Evolutionary conservation across 345 rosid genomes (phyloP).

Genomic region (Linum lewisii): DNA sequence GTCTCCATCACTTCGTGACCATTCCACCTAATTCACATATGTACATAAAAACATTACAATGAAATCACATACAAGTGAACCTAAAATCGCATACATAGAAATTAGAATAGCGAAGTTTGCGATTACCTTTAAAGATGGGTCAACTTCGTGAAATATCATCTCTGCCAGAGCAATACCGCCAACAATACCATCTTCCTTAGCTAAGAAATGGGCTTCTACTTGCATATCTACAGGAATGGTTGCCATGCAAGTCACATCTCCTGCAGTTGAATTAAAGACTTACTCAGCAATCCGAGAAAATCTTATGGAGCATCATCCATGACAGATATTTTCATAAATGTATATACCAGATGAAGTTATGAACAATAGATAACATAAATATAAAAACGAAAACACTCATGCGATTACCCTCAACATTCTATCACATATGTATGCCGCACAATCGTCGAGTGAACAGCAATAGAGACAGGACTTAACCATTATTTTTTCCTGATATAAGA

Average conservation of each 20-base stretch:
- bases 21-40: slow-evolving; percentile 53
- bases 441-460: too few relatives aligned
- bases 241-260: slow-evolving; percentile 93
- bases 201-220: slow-evolving; percentile 89
- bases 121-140: slow-evolving; percentile 71
- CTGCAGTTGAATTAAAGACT: slow-evolving; percentile 31
- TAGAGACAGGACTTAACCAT: not conserved
- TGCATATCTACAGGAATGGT: slow-evolving; percentile 75
- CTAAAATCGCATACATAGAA: slow-evolving; percentile 6
- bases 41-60: slow-evolving; percentile 10
- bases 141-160: slow-evolving; percentile 77
- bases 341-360: too few relatives aligned
- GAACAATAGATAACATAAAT: too few relatives aligned
- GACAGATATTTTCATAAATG: too few relatives aligned
- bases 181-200: slow-evolving; percentile 81
- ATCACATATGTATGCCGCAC: too few relatives aligned
- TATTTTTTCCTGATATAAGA: too few relatives aligned
- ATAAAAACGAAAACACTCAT: too few relatives aligned
- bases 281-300: slow-evolving; percentile 5
- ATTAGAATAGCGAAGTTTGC: not conserved
- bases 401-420: too few relatives aligned
- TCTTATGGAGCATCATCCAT: too few relatives aligned
- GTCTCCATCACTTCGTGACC: slow-evolving; percentile 83
- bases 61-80: slow-evolving; percentile 13
- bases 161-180: slow-evolving; percentile 81